These are phyloP conservation scores for Yamadazyma atlantica DNA, from an alignment of 1,139 yeast species.

Conservation along the genomic window DNA sequence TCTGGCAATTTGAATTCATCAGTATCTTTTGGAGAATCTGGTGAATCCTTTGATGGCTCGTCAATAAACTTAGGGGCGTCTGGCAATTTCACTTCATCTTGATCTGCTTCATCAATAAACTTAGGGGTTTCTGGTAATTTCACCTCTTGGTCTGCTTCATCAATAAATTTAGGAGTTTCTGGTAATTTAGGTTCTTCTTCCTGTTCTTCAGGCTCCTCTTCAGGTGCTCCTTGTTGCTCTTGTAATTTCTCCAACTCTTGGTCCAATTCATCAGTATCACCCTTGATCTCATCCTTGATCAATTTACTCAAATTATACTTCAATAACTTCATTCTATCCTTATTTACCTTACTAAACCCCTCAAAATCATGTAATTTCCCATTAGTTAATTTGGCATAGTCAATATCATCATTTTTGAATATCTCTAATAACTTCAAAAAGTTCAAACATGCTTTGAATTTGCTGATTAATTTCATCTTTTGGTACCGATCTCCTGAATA, in stretches of 20 bases:
- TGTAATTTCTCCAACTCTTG: constrained; percentile 22
- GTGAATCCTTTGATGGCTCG: constrained; percentile 4
- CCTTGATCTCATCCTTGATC: constrained; percentile 36
- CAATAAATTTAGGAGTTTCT: constrained; percentile 16
- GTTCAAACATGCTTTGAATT: constrained; percentile 37
- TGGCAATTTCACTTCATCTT: constrained; percentile 11
- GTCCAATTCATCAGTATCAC: constrained; percentile 29
- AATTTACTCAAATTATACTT: constrained; percentile 42
- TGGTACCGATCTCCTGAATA: constrained; percentile 21
- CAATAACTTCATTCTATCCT: constrained; percentile 36
- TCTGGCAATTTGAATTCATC: constrained; percentile 7
- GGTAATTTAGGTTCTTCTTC: constrained; percentile 10
- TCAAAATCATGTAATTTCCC: constrained; percentile 27
- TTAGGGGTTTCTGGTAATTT: constrained; percentile 19
- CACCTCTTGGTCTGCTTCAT: constrained; percentile 6
- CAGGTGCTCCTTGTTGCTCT: constrained; percentile 6
- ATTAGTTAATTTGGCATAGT: constrained; percentile 33
- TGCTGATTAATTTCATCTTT: constrained; percentile 27
- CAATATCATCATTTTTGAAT: constrained; percentile 28
- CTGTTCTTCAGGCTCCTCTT: constrained; percentile 1
- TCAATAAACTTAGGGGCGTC: constrained; percentile 14
- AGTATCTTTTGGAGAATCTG: too few relatives aligned
- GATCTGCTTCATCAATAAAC: constrained; percentile 7
- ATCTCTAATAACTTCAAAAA: constrained; percentile 33
- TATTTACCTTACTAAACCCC: constrained; percentile 29